phyloP scores from a whole-genome alignment of 2,329 filamentous ascomycete species.

The Pleurostoma richardsiae region DNA sequence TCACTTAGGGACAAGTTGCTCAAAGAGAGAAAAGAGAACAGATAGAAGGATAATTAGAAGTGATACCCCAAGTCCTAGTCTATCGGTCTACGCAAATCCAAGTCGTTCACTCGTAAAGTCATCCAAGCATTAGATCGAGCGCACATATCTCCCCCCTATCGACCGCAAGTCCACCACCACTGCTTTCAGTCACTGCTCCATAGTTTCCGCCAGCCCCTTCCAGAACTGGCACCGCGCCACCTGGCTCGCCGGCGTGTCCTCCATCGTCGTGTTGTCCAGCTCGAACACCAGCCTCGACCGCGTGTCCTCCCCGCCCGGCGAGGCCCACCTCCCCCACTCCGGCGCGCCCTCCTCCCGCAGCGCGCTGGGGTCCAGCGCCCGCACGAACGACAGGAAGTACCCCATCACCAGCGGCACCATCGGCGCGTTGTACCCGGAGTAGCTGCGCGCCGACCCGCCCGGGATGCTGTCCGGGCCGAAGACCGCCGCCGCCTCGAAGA shows the following conservation, averaged over 20 bases:
- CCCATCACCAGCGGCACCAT: slow-evolving; percentile 41
- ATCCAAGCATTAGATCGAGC: too few relatives aligned
- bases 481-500: slow-evolving; percentile 41
- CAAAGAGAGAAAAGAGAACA: too few relatives aligned
- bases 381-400: slow-evolving; percentile 46
- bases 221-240: slow-evolving; percentile 34
- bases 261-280: slow-evolving; percentile 33
- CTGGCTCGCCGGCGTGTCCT: slow-evolving; percentile 26
- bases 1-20: too few relatives aligned
- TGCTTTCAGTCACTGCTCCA: slow-evolving; percentile 21
- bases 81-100: too few relatives aligned
- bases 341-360: slow-evolving; percentile 26
- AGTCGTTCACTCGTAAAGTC: too few relatives aligned
- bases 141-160: too few relatives aligned
- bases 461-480: slow-evolving; percentile 36
- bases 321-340: slow-evolving; percentile 33
- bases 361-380: slow-evolving; percentile 36
- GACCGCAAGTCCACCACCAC: neutral
- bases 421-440: slow-evolving; percentile 35
- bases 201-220: slow-evolving; percentile 25
- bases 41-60: too few relatives aligned
- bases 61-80: too few relatives aligned
- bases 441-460: slow-evolving; percentile 25
- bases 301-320: slow-evolving; percentile 13
- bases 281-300: slow-evolving; percentile 33